Base-by-base conservation (phyloP, 495 filamentous ascomycete species). In the Penicillium odoratum region DNA sequence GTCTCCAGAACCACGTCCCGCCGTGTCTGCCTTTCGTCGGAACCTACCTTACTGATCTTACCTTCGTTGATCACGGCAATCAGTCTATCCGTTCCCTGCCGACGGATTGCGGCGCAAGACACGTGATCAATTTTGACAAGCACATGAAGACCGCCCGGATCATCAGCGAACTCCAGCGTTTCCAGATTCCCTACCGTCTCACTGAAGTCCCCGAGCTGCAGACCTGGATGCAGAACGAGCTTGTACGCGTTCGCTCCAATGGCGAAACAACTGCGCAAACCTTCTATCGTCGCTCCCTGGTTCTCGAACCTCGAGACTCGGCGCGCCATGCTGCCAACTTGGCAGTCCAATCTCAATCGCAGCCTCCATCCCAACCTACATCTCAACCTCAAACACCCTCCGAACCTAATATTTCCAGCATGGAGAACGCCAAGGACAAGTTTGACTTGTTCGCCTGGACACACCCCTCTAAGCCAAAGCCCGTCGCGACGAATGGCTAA, bases 71-170 rank as follows among this genome's bases (percentile, higher is more conserved):
- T 67, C 90, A 91, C 57, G 95, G 95, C 56, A 99, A 99, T 73
- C 88, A 89, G 48, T 84, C 89, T 7, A 63, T 77, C 44, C 67
- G 78, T 59, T 63, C 72, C 67, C 63, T 85, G 56, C 65, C 78
- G 54, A 71, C 73, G 9, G 75, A 82, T 18, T 78, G 79, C n/a
- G 79, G 82, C 6, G 83, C 86, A 33, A 80, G 88, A 70, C 81
- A 83, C 0, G 90, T 97, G 16, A 93, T 99, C 81, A 99, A 99
- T 74, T 99, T 97, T 60, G 94, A 98, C 80, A 99, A 98, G 74
- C 90, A 98, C 68, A 88, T 88, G 68, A 91, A 91, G 68, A 97
- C 93, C 3, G 93, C 95, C 7, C 90, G 89, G 65, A 93, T 97
- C 69, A 96, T 99, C 67, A 91, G 91, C 55, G 93, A 98, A 62